These are phyloP conservation scores for Pseudozyma tsukubaensis DNA, from an alignment of 1,284 basidiomycete species.

Conservation along the genomic window DNA sequence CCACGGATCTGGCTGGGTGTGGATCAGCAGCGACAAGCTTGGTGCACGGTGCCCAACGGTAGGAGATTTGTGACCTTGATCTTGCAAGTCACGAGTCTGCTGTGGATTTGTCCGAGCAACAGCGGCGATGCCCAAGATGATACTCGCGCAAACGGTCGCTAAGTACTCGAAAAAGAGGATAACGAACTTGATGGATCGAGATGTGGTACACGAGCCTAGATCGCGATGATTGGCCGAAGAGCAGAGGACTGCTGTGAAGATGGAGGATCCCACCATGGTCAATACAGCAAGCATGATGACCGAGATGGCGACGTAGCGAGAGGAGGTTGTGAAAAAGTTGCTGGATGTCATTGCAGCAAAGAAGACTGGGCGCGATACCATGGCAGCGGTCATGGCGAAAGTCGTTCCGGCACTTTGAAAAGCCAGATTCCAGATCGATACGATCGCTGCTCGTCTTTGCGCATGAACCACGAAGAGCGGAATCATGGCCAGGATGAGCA, in stretches of 20 bases:
- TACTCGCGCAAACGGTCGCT: slow-evolving; percentile 4
- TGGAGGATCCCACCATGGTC: neutral
- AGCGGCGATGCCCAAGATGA: neutral
- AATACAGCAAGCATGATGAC: neutral
- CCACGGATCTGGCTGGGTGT: slow-evolving; percentile 29
- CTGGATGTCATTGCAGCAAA: slow-evolving; percentile 2
- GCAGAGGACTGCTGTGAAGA: neutral
- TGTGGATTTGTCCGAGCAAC: neutral
- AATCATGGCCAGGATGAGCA: slow-evolving; percentile 5
- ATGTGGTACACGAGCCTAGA: neutral
- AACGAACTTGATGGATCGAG: slow-evolving; percentile 4
- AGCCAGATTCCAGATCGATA: slow-evolving; percentile 12
- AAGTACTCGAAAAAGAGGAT: slow-evolving; percentile 4
- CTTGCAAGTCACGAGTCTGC: neutral
- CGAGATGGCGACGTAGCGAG: neutral
- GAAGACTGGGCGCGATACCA: slow-evolving; percentile 2
- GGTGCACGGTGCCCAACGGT: slow-evolving; percentile 12
- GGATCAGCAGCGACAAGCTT: slow-evolving; percentile 28
- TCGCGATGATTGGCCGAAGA: neutral
- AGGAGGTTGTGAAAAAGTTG: neutral
- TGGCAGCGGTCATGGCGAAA: slow-evolving; percentile 2
- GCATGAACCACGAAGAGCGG: slow-evolving; percentile 15
- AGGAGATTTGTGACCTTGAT: slow-evolving; percentile 3
- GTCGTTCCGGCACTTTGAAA: slow-evolving; percentile 1
- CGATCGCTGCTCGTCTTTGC: too few species aligned